Percentiles rank a stretch among this genome's conserved stretches.
These are phyloP conservation scores for Elaeagnus macrophylla DNA, from an alignment of 306 rosid species.

Conservation along the genomic window DNA sequence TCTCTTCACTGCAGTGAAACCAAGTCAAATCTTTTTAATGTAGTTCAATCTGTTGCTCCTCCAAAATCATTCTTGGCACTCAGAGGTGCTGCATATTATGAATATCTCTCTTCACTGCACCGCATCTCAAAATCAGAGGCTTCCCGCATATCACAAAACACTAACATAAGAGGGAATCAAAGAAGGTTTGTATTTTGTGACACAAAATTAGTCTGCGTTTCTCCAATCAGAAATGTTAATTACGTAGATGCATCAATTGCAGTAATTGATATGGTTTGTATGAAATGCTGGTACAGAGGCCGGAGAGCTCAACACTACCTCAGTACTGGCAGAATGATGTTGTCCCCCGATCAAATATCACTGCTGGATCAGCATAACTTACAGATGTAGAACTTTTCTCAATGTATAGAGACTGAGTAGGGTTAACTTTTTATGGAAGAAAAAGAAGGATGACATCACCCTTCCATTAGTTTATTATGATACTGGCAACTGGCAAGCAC, in stretches of 20 bases:
- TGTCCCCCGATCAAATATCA: constrained; percentile 58
- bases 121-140: constrained; percentile 62
- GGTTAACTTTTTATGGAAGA: constrained; percentile 20
- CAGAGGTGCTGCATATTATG: constrained; percentile 44
- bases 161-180: constrained; percentile 27
- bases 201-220: constrained; percentile 6
- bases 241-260: constrained; percentile 4
- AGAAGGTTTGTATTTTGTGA: constrained; percentile 41
- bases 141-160: constrained; percentile 42
- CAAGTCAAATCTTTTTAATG: constrained; percentile 27
- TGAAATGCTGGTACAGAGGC: constrained; percentile 38
- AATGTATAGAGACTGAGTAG: constrained; percentile 12
- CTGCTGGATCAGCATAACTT: constrained; percentile 44
- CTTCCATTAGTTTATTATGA: neutral
- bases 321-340: constrained; percentile 38
- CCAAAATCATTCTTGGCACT: constrained; percentile 30
- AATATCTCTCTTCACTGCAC: constrained; percentile 67
- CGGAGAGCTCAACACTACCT: constrained; percentile 61
- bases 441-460: constrained; percentile 10
- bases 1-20: constrained; percentile 37
- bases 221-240: constrained; percentile 4
- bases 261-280: constrained; percentile 13
- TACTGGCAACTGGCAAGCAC: constrained; percentile 16
- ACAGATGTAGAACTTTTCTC: constrained; percentile 27
- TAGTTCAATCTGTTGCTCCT: constrained; percentile 51